Base-by-base conservation (phyloP, 1,139 yeast genomes). In the Pichia sp. region DNA sequence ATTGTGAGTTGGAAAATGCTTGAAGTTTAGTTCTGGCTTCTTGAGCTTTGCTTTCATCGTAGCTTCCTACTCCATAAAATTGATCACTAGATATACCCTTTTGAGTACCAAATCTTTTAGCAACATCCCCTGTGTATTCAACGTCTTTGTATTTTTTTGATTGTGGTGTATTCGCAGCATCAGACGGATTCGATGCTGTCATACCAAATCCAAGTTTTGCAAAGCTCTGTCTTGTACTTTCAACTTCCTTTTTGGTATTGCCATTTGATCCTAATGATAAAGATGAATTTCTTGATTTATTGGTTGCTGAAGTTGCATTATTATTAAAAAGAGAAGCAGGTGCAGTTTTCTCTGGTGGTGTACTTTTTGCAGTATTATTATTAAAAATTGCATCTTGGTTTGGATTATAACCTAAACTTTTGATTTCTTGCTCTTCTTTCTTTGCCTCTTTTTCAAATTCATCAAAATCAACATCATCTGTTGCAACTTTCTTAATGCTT, bases 81-180 rank as follows among this genome's bases (percentile, higher is more conserved):
- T 89, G 95, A 64, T 94, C 98, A 0, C 97, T 89, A 0, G 97
- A 90, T 53, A 92, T 94, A 45, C 90, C 96, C 73, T 87, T 92
- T 64, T 90, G 97, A 35, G 71, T 69, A 46, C 97, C 97, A 64
- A 75, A 92, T 66, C 89, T 87, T 59, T 74, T 76, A 36, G 77
- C 77, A 30, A 83, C 84, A 54, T 81, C 82, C 36, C 92, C 92
- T 2, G 87, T 78, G 61, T 82, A 76, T 16, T 52, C 51, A 30
- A 67, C 71, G 40, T 67, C 64, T 42, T 66, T 65, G 29, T 59
- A 58, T 23, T 73, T 74, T 55, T 72, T 82, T 6, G 38, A 37
- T n/a, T 41, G 38, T 10, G 32, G 36, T 6, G 45, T 6, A 10
- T 37, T 30, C 53, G 70, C 69, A 24, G 62, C n/a, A 32, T 32